Conservation (phyloP, 2,329 filamentous ascomycete genomes). For the Knufia petricola region DNA sequence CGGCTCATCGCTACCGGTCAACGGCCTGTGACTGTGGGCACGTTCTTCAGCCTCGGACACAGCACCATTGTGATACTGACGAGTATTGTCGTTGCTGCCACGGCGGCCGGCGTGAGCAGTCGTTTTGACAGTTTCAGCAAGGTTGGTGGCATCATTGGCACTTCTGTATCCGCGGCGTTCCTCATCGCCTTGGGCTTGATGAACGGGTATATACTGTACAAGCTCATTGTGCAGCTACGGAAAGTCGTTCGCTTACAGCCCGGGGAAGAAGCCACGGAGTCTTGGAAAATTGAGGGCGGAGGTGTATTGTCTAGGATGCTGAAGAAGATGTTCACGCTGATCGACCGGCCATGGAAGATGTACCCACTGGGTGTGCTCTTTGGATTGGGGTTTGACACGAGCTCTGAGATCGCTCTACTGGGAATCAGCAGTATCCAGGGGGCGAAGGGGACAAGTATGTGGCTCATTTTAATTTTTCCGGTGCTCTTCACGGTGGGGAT, state of each 20-base stretch:
- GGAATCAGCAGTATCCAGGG: constrained; percentile 85
- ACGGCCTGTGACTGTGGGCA: constrained; percentile 81
- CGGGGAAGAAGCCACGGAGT: constrained; percentile 38
- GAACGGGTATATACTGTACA: constrained; percentile 77
- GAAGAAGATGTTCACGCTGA: constrained; percentile 64
- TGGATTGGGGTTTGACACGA: constrained; percentile 90
- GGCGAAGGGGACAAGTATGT: constrained; percentile 75
- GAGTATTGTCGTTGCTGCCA: constrained; percentile 84
- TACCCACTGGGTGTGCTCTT: constrained; percentile 82
- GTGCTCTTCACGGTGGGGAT: constrained; percentile 90
- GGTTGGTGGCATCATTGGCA: constrained; percentile 82
- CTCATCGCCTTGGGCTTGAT: constrained; percentile 71
- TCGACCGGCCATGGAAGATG: constrained; percentile 77
- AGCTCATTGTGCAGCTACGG: constrained; percentile 60
- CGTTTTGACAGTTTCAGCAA: constrained; percentile 71
- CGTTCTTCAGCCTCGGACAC: constrained; percentile 88
- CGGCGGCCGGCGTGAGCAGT: constrained; percentile 69
- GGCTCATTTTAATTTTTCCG: constrained; percentile 89
- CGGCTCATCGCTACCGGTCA: constrained; percentile 78
- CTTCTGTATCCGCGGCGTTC: constrained; percentile 73
- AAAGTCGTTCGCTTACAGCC: constrained; percentile 45
- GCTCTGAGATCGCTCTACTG: constrained; percentile 82
- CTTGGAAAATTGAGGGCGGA: constrained; percentile 63
- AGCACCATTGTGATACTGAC: constrained; percentile 88
- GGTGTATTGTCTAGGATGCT: constrained; percentile 66